These are phyloP conservation scores for Rhizopus microsporus DNA, from an alignment of 371 early-diverging fungal species.

Conservation along the genomic window DNA sequence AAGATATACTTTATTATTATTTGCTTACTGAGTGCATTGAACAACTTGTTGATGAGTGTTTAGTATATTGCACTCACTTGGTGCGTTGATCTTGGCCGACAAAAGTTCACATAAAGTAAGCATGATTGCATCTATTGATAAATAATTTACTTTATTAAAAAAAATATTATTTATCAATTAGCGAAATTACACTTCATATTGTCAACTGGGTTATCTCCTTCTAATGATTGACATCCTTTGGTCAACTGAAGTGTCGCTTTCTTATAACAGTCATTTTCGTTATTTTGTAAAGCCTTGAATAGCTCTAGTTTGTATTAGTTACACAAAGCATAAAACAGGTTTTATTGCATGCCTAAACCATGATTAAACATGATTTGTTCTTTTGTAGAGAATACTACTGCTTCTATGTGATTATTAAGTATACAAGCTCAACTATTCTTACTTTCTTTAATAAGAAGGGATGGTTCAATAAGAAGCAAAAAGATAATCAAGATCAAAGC, in stretches of 20 bases:
- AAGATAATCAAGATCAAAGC: neutral
- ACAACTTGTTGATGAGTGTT: neutral
- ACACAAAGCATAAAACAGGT: constrained; percentile 9
- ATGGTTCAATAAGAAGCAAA: too few species aligned
- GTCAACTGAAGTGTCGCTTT: constrained; percentile 8
- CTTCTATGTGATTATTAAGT: neutral
- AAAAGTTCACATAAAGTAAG: constrained; percentile 25
- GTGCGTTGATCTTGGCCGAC: constrained; percentile 7
- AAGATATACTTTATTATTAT: neutral
- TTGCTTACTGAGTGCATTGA: constrained; percentile 14
- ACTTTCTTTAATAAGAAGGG: neutral
- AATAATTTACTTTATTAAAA: neutral
- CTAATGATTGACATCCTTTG: constrained; percentile 16
- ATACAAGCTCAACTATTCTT: too few species aligned
- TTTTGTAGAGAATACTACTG: constrained; percentile 1
- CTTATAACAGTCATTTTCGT: constrained; percentile 26
- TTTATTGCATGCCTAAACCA: constrained; percentile 22
- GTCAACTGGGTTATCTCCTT: neutral
- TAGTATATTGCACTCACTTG: constrained; percentile 7
- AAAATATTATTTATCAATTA: neutral
- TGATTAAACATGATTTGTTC: constrained; percentile 20
- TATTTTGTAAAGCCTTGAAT: constrained; percentile 12
- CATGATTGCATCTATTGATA: constrained; percentile 18
- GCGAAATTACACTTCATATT: constrained; percentile 18
- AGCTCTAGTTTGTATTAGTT: constrained; percentile 10